These are phyloP conservation scores for Prunus salicina DNA, from an alignment of 306 rosid species.

Conservation along the genomic window DNA sequence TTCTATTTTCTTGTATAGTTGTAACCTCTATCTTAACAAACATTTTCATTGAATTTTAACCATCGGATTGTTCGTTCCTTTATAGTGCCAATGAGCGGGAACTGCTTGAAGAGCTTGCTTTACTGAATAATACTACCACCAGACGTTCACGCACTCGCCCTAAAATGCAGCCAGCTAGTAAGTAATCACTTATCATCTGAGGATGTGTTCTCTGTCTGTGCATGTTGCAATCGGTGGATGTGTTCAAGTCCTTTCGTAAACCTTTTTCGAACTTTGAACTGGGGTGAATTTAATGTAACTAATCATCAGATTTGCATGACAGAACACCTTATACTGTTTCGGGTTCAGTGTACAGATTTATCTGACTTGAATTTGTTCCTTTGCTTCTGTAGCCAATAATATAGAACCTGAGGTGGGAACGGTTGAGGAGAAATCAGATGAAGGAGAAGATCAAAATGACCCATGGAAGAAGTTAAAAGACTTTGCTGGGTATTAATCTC, in stretches of 20 bases:
- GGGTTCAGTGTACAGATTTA: not conserved
- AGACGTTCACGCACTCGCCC: conserved; percentile 55
- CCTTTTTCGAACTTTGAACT: not conserved
- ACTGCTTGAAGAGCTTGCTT: conserved; percentile 82
- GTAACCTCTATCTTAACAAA: not conserved
- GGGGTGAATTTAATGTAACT: not conserved
- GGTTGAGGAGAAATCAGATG: conserved; percentile 45
- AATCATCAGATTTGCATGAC: not conserved
- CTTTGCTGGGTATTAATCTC: conserved; percentile 66
- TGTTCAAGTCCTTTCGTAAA: not conserved
- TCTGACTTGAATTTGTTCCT: conserved; percentile 8
- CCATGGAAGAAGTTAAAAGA: conserved; percentile 65
- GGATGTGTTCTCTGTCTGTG: conserved; percentile 8
- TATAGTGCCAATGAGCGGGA: conserved; percentile 74
- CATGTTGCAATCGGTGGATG: not conserved
- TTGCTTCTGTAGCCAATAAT: conserved; percentile 49
- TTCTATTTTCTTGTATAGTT: not conserved
- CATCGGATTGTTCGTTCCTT: conserved; percentile 1
- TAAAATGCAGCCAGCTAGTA: conserved; percentile 57
- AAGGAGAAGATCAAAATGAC: conserved; percentile 55
- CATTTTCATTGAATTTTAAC: not conserved
- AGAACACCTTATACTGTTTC: not conserved
- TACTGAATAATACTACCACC: conserved; percentile 44
- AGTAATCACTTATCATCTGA: conserved; percentile 29
- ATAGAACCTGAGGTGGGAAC: conserved; percentile 45